These are phyloP conservation scores for Talaromyces marneffei DNA, from an alignment of 2,329 filamentous ascomycete genomes.

Conservation along the genomic window DNA sequence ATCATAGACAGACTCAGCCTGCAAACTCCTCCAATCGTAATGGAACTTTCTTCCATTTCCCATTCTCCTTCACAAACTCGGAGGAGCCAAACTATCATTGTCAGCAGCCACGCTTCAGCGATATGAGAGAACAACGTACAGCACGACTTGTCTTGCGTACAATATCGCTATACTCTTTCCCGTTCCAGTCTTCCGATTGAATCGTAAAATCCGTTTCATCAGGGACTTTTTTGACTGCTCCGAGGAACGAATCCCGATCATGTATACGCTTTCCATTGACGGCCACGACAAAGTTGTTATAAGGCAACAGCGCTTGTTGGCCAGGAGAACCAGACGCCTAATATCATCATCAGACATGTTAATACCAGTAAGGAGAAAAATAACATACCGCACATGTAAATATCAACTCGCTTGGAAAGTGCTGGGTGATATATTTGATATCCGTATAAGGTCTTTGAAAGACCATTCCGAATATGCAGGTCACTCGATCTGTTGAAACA, in stretches of 20 bases:
- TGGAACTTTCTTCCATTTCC: constrained; percentile 8
- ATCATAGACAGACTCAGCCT: not conserved
- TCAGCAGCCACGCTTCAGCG: not conserved
- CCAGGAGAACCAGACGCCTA: constrained; percentile 6
- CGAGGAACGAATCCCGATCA: constrained; percentile 1
- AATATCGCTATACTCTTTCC: constrained; percentile 3
- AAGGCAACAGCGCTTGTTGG: not conserved
- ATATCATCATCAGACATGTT: not conserved
- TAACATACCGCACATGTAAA: not conserved
- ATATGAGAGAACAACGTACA: not conserved
- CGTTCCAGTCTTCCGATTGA: constrained; percentile 11
- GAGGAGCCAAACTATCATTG: constrained; percentile 5
- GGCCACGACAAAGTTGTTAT: constrained; percentile 4
- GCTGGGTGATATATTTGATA: constrained; percentile 2
- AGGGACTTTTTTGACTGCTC: not conserved
- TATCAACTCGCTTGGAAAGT: constrained; percentile 5
- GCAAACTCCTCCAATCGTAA: not conserved
- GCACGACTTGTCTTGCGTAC: constrained; percentile 5
- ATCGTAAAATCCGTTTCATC: constrained; percentile 11
- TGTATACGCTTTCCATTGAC: constrained; percentile 5
- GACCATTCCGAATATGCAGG: constrained; percentile 2
- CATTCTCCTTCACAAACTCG: constrained; percentile 5
- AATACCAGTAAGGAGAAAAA: not conserved
- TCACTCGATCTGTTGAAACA: constrained; percentile 5
- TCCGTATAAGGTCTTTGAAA: constrained; percentile 8